These are phyloP conservation scores for Hanseniaspora meyeri DNA, from an alignment of 805 yeast species.

Conservation along the genomic window DNA sequence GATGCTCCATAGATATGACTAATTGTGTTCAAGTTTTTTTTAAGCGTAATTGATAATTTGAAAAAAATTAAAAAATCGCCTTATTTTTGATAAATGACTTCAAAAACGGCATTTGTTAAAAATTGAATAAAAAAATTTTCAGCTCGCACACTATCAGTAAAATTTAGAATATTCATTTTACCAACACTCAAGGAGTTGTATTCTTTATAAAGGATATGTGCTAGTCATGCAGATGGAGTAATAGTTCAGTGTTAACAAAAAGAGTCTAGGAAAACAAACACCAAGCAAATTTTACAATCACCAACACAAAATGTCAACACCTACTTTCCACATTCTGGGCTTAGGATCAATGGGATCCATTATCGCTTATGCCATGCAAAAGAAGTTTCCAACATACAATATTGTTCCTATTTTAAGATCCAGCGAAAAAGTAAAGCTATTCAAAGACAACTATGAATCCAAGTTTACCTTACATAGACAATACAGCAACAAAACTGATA, in stretches of 20 bases:
- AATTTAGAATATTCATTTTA: no score
- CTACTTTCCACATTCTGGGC: slow-evolving; percentile 25
- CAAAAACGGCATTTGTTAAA: no score
- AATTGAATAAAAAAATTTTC: no score
- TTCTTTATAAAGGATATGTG: no score
- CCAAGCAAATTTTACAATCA: not conserved
- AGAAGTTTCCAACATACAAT: slow-evolving; percentile 17
- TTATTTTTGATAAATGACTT: no score
- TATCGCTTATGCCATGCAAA: slow-evolving; percentile 22
- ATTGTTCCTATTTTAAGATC: slow-evolving; percentile 27
- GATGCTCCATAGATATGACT: no score
- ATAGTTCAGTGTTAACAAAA: not conserved
- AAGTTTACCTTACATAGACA: slow-evolving; percentile 22
- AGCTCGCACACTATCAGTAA: no score
- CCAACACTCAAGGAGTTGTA: no score
- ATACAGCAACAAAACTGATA: slow-evolving; percentile 16
- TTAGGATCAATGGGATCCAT: slow-evolving; percentile 29
- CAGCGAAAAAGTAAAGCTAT: slow-evolving; percentile 19
- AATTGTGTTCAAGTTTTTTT: no score
- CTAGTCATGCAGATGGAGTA: no score
- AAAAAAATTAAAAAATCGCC: no score
- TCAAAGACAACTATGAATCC: slow-evolving; percentile 18
- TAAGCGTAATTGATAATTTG: no score
- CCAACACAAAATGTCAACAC: slow-evolving; percentile 4
- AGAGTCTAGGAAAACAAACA: not conserved